Base-by-base conservation (phyloP, 2,329 filamentous ascomycete genomes). In the Cladophialophora chaetospira region DNA sequence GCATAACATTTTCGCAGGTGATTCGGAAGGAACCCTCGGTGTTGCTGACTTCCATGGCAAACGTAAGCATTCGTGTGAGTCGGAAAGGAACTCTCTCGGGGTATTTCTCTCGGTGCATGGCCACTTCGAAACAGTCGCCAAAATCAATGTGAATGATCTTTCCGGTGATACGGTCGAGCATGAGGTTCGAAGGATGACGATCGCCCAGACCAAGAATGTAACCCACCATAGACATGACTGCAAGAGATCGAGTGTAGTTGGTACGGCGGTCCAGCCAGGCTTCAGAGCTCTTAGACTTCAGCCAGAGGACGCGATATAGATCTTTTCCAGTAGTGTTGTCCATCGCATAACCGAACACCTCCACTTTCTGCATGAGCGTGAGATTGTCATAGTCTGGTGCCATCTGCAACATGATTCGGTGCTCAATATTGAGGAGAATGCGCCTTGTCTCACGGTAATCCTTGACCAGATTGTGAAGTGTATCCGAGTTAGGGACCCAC, bases 211-310 rank as follows among this genome's bases (percentile, higher is more conserved):
- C 95, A 19, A 99, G 85, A 63, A 99, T 97, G 73, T 99, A 99
- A 62, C 94, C 94, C n/a, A 97, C 94, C 91, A 99, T 99, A n/a
- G 91, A 97, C 94, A 99, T 99, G 68, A 99, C 94, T 66, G 91
- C 94, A 1, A 99, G 81, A 1, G 93, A 97, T 56, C 94, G 88
- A 15, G 94, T 99, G 76, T 99, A 99, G 71, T 96, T 99, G n/a
- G 95, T 99, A 51, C 94, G 88, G 40, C 94, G 84, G 73, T 97
- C 94, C 29, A 99, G 85, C 94, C 94, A 99, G 1, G 93, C 88
- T 73, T 99, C 94, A 0, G 93, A 97, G 60, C 89, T 96, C 80
- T 97, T 97, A 70, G 91, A 96, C 83, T 99, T 99, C 65, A 99
- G 82, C 94, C 95, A 99, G 31, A 99, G 79, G 1, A 99, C 93